Base-by-base conservation (phyloP, 306 rosid species). In the Cucumis hystrix region DNA sequence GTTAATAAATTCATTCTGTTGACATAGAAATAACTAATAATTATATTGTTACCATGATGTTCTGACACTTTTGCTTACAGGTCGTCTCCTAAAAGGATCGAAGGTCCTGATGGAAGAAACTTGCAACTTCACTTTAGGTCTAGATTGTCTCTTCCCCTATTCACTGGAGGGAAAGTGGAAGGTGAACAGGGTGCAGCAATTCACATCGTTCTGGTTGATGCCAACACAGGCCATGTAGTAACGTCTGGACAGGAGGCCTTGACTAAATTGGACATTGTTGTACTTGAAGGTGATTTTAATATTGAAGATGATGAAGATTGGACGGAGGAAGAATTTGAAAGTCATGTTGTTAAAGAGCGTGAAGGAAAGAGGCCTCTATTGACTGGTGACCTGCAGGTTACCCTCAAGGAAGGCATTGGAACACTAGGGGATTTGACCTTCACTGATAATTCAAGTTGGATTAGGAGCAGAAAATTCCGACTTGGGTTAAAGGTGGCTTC, bases 401-500 rank as follows among this genome's bases (percentile, higher is more conserved):
- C 92, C 40, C 98, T 96, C 79, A 96, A 96, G 90, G 99, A 96
- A 77, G 99, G 99, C 77, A 87, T 96, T 75, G 99, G 99, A 75
- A 96, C 99, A 20, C 39, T 96, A 47, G 99, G 99, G 80, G 99
- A 92, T 15, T 79, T 96, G 78, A 92, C 88, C 16, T 96, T 96
- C 79, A 96, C 99, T 0, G 99, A 96, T 86, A 96, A 96, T 82
- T 96, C 99, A 71, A 96, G 99, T 80, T 96, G 99, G 99, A 96
- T 96, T 79, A 86, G 99, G 81, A 96, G 99, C 88, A 93, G 99
- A 68, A 96, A 96, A 79, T 96, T 96, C 86, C 86, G 98, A 87
- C 99, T 96, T 79, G 99, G 99, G 69, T 35, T 92, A 90, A 92
- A 83, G 91, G 88, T 91, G 82, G 82, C 92, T 59, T 74, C 92